These are phyloP conservation scores for Cercospora zeina DNA, from an alignment of 2,329 filamentous ascomycete genomes.

Conservation along the genomic window DNA sequence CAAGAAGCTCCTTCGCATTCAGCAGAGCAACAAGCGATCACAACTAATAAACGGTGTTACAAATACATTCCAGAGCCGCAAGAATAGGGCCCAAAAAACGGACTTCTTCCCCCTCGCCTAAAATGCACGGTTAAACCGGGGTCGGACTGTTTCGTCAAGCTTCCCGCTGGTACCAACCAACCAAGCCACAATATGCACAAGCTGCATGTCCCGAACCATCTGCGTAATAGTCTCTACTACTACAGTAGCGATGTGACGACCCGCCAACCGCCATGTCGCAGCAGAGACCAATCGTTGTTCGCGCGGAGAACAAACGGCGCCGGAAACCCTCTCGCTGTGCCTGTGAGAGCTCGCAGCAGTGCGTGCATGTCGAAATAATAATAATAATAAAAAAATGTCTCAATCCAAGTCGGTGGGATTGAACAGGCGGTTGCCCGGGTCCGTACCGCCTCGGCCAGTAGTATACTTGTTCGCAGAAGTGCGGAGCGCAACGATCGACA, in stretches of 20 bases:
- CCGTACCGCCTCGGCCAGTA: constrained; percentile 51
- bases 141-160: background rate
- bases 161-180: background rate
- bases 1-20: background rate
- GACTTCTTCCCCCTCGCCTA: no score
- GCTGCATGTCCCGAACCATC: background rate
- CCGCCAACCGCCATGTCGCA: no score
- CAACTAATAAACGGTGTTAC: background rate
- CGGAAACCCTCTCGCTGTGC: background rate
- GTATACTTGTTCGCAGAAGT: constrained; percentile 58
- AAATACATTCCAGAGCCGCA: background rate
- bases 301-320: background rate
- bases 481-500: constrained; percentile 55
- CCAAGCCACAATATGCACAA: background rate
- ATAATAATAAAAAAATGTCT: constrained; percentile 19
- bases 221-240: no score
- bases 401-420: constrained; percentile 55
- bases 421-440: constrained; percentile 62
- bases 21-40: background rate
- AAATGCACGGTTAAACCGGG: no score
- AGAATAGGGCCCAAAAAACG: no score
- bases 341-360: no score
- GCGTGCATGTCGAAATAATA: no score
- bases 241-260: no score
- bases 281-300: background rate